Evolutionary conservation across 139 green algal species (phyloP).

Genomic region (Micractinium conductrix): DNA sequence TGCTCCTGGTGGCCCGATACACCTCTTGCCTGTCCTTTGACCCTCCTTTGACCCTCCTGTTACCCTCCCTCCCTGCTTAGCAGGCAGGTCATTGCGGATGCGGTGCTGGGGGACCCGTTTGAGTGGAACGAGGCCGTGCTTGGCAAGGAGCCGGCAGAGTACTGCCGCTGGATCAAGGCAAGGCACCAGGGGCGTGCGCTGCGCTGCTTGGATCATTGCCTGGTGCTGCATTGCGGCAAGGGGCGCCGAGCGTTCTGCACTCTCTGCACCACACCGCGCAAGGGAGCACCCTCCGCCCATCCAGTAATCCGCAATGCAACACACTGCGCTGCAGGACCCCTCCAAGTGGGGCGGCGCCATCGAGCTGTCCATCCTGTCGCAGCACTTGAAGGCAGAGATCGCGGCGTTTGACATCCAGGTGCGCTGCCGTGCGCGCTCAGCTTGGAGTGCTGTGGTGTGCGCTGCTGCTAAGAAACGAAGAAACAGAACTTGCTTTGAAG

Average conservation of each 20-base stretch:
- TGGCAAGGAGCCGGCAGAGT: conserved; percentile 38
- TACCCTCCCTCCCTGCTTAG: not conserved
- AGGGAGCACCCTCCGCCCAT: no score
- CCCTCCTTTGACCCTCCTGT: not conserved
- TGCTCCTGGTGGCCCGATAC: not conserved
- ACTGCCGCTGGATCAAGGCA: conserved; percentile 82
- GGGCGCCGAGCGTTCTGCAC: no score
- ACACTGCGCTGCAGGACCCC: conserved; percentile 57
- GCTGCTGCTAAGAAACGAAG: no score
- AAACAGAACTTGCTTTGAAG: no score
- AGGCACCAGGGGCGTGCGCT: not conserved
- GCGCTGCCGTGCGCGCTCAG: not conserved
- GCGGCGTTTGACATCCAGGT: conserved; percentile 91
- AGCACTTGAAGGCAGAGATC: conserved; percentile 70
- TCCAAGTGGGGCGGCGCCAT: conserved; percentile 92
- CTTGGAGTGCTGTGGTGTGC: not conserved
- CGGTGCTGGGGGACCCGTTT: conserved; percentile 72
- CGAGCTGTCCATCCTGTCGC: conserved; percentile 93
- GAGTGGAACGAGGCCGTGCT: conserved; percentile 66
- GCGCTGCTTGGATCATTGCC: no score
- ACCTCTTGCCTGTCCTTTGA: no score
- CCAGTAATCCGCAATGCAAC: no score
- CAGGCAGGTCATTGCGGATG: conserved; percentile 66
- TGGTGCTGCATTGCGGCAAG: no score
- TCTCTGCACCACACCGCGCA: no score